Conservation (phyloP, 257 asterid genomes). For the Penstemon eatonii region DNA sequence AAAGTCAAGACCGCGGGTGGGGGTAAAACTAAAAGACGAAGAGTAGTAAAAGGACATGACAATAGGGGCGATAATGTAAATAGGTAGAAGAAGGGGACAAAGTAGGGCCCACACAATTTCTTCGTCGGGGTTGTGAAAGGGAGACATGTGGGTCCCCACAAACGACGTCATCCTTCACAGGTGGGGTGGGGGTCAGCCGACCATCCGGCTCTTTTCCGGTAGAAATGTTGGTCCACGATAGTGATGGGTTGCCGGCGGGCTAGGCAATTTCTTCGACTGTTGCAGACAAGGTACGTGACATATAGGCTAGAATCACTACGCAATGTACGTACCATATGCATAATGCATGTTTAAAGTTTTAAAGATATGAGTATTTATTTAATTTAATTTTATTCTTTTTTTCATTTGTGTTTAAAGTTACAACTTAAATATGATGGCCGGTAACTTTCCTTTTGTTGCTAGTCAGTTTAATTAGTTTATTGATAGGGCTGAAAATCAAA, state of each 20-base stretch:
- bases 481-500: no score
- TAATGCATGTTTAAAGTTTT: neutral
- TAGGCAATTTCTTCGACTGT: conserved; percentile 48
- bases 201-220: conserved; percentile 69
- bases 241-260: conserved; percentile 66
- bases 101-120: conserved; percentile 40
- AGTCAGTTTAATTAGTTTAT: neutral
- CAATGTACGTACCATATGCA: conserved; percentile 24
- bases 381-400: neutral
- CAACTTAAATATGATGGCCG: neutral
- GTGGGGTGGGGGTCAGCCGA: conserved; percentile 45
- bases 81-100: conserved; percentile 39
- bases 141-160: conserved; percentile 47
- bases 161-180: conserved; percentile 48
- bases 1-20: conserved; percentile 26
- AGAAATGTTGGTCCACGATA: conserved; percentile 63
- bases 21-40: neutral
- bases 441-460: neutral
- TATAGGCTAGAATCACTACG: conserved; percentile 17
- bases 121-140: conserved; percentile 1
- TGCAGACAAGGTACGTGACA: conserved; percentile 40
- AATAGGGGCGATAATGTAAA: conserved; percentile 29
- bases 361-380: neutral
- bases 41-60: neutral
- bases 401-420: neutral